Evolutionary conservation across 108 stramenopile species (phyloP).

Genomic region (Skeletonema tropicum): DNA sequence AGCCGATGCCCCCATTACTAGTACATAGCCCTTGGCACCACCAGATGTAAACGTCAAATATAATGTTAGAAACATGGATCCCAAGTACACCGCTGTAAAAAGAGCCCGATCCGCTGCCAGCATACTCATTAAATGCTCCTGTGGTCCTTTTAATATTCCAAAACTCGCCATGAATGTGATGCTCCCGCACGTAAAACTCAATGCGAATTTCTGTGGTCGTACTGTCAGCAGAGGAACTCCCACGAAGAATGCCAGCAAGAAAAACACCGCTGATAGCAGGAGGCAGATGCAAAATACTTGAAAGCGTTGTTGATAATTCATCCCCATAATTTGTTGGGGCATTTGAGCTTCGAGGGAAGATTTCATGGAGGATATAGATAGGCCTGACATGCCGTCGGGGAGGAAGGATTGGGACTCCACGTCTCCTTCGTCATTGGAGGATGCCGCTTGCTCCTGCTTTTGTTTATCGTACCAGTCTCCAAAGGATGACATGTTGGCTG

Average conservation of each 20-base stretch:
- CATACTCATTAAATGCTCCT: conserved; percentile 80
- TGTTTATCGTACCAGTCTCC: conserved; percentile 86
- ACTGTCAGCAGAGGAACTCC: conserved; percentile 87
- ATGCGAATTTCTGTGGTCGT: conserved; percentile 94
- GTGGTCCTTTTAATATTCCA: conserved; percentile 87
- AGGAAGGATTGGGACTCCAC: conserved; percentile 56
- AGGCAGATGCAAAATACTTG: conserved; percentile 82
- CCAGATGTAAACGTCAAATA: conserved; percentile 81
- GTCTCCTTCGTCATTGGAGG: conserved; percentile 25
- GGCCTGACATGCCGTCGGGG: conserved; percentile 36
- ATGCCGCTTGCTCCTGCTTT: conserved; percentile 47
- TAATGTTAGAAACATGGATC: conserved; percentile 76
- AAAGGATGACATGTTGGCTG: conserved; percentile 46
- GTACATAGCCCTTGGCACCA: conserved; percentile 75
- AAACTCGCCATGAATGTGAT: conserved; percentile 91
- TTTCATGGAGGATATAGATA: conserved; percentile 69
- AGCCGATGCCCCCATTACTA: conserved; percentile 70
- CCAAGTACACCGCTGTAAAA: conserved; percentile 82
- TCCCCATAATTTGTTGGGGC: conserved; percentile 86
- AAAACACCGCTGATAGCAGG: conserved; percentile 84
- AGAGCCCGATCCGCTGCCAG: conserved; percentile 68
- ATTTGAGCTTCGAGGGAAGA: conserved; percentile 83
- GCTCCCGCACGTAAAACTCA: conserved; percentile 93
- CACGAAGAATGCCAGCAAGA: conserved; percentile 90
- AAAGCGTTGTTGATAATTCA: conserved; percentile 92